Evolutionary conservation across 2,329 filamentous ascomycete species (phyloP), one percentile per base, ranked within the genome.

Genomic region (Pseudogymnoascus sp.): DNA sequence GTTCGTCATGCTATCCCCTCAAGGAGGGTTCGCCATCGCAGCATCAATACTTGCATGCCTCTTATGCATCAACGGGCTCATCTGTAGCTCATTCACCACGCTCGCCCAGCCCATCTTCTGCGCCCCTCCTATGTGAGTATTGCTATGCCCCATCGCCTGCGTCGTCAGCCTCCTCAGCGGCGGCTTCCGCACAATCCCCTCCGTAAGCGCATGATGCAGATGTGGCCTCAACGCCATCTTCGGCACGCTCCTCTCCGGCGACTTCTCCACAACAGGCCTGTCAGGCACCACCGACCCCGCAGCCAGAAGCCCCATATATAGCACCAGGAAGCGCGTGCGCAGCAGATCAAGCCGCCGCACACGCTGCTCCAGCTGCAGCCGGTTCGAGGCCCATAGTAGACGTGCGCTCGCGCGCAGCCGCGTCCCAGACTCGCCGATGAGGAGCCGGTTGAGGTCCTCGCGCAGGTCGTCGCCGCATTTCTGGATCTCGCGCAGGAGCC

Each of bases 241-340:
- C 2, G 68, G 66, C 28, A 60, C 42, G 19, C 45, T 61, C 23
- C 60, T 36, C 12, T 65, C 62, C 39, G 69, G 66, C 12, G 62
- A 52, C 9, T 39, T 36, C 19, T 55, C 52, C 22, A n/a, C 14
- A n/a, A 22, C 30, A 28, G 38, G 38, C 25, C 59, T 66, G 9
- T 58, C 49, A 19, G 41, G 28, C 49, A 35, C 60, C 23, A 30
- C 23, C 14, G 72, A 71, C 49, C 71, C 72, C 9, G 75, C 72
- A 11, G 80, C 76, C 61, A 87, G 77, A 64, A 85, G 79, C 66
- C 84, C 82, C 82, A 87, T 82, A 72, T 85, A 86, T 38, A 85
- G 78, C 36, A 86, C 83, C 33, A 87, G 74, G 69, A 87, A 87
- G 64, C 84, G 80, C 82, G 85, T 86, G 70, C 84, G 79, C 70